Percentiles rank a stretch among this genome's conserved stretches.
Evolutionary conservation across 148 eudicot species (phyloP).

Genomic region (Spergularia bocconei): DNA sequence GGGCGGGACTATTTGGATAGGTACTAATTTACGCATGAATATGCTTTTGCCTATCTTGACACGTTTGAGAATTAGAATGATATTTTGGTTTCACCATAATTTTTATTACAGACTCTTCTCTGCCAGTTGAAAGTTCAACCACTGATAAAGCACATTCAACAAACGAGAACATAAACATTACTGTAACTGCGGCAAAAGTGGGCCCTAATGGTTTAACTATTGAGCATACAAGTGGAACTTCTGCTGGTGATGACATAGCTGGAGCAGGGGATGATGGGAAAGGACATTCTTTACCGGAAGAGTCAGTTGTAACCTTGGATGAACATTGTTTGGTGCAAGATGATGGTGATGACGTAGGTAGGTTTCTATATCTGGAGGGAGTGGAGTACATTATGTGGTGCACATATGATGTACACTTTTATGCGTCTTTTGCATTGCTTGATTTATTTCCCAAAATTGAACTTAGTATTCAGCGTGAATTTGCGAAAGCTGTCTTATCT

Average conservation of each 20-base stretch:
- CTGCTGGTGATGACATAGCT: conserved; percentile 19
- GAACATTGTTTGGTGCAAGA: conserved; percentile 22
- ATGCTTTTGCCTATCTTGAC: neutral
- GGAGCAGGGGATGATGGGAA: conserved; percentile 23
- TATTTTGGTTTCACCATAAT: neutral
- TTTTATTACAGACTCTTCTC: conserved; percentile 50
- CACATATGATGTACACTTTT: conserved; percentile 97
- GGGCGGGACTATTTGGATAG: conserved; percentile 98
- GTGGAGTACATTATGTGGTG: conserved; percentile 99
- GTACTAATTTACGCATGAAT: conserved; percentile 35
- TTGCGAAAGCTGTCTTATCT: conserved; percentile 85
- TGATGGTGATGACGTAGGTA: conserved; percentile 77
- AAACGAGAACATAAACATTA: conserved; percentile 22
- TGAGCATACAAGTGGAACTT: conserved; percentile 32
- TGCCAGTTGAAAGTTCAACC: conserved; percentile 35
- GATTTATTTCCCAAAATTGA: conserved; percentile 94
- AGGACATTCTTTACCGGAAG: conserved; percentile 25
- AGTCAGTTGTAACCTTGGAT: conserved; percentile 25
- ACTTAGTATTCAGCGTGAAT: conserved; percentile 93
- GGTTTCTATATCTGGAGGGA: conserved; percentile 93
- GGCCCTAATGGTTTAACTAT: conserved; percentile 29
- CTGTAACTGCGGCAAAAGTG: conserved; percentile 35
- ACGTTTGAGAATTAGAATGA: conserved; percentile 3
- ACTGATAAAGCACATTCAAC: conserved; percentile 21
- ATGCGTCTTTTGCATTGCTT: conserved; percentile 96